Percentiles rank a stretch among this genome's conserved stretches.
phyloP scores from a whole-genome alignment of 2,329 filamentous ascomycete genomes.

The Trichothecium roseum region DNA sequence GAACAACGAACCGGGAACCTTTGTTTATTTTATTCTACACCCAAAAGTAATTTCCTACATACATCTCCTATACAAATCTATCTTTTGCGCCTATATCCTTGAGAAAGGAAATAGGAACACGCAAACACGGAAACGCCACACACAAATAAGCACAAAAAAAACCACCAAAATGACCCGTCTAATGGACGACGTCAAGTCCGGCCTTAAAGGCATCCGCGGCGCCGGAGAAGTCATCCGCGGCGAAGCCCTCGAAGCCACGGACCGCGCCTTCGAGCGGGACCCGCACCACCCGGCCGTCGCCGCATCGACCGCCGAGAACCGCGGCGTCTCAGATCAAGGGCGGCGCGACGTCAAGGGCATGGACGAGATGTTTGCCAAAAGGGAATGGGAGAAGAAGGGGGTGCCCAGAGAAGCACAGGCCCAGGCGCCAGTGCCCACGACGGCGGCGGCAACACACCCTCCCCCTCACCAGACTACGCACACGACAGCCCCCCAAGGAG shows the following conservation, averaged over 20 bases:
- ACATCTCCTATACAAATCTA: too few species aligned
- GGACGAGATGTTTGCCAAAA: conserved; percentile 11
- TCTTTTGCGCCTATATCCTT: too few species aligned
- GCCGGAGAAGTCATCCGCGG: conserved; percentile 13
- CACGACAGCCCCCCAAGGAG: too few species aligned
- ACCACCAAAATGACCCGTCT: conserved; percentile 9
- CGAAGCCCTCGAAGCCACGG: conserved; percentile 10
- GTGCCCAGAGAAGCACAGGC: too few species aligned
- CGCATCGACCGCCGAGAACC: conserved; percentile 5
- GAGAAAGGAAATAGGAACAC: too few species aligned
- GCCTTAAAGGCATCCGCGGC: conserved; percentile 12
- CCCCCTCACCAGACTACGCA: too few species aligned
- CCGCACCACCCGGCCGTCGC: conserved; percentile 5
- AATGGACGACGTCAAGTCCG: conserved; percentile 12
- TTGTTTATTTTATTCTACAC: too few species aligned
- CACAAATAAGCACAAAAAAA: background rate
- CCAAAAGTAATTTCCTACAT: too few species aligned
- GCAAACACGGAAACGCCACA: too few species aligned
- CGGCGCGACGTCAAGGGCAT: conserved; percentile 9
- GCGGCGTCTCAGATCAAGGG: conserved; percentile 8
- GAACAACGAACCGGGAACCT: too few species aligned
- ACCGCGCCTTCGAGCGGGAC: conserved; percentile 9
- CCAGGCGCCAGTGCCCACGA: too few species aligned
- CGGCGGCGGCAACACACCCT: too few species aligned
- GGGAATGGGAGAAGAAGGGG: conserved; percentile 10